Percentiles rank a stretch among this genome's conserved stretches.
Evolutionary conservation across 768 basidiomycete species (phyloP).

Genomic region (Mycena alexandri): DNA sequence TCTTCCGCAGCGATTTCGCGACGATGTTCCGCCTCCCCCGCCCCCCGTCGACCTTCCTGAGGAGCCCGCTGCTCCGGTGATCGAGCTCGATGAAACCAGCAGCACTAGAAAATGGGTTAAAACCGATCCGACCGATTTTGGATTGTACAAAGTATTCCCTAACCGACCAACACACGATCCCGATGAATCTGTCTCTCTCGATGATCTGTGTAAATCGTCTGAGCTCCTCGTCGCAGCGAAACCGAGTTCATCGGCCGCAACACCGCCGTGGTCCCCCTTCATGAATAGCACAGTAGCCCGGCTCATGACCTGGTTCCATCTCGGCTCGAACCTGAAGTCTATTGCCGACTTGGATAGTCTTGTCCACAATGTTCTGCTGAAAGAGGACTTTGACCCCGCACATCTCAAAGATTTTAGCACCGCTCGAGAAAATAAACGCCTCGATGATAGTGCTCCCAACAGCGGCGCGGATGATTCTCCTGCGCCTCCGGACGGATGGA

Average conservation of each 20-base stretch:
- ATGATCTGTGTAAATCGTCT: conserved; percentile 36
- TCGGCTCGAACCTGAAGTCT: conserved; percentile 40
- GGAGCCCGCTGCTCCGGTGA: too few species aligned
- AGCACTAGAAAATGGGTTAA: conserved; percentile 18
- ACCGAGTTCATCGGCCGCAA: conserved; percentile 24
- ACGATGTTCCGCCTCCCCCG: too few species aligned
- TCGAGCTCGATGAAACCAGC: too few species aligned
- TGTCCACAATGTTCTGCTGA: conserved; percentile 43
- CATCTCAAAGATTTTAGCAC: conserved; percentile 43
- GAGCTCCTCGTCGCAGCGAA: not conserved
- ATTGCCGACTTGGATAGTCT: conserved; percentile 41
- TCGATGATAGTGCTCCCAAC: conserved; percentile 32
- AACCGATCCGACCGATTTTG: conserved; percentile 39
- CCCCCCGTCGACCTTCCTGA: too few species aligned
- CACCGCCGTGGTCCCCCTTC: conserved; percentile 36
- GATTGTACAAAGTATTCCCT: conserved; percentile 41
- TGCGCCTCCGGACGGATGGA: conserved; percentile 46
- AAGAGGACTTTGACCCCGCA: conserved; percentile 39
- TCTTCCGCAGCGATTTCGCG: too few species aligned
- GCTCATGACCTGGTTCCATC: conserved; percentile 44
- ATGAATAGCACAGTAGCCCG: conserved; percentile 40
- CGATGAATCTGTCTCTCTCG: too few species aligned
- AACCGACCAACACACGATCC: too few species aligned
- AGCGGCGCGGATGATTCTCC: conserved; percentile 10
- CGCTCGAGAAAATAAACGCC: conserved; percentile 28